Base-by-base conservation (phyloP, 805 yeast genomes). In the Lipomyces kockii region DNA sequence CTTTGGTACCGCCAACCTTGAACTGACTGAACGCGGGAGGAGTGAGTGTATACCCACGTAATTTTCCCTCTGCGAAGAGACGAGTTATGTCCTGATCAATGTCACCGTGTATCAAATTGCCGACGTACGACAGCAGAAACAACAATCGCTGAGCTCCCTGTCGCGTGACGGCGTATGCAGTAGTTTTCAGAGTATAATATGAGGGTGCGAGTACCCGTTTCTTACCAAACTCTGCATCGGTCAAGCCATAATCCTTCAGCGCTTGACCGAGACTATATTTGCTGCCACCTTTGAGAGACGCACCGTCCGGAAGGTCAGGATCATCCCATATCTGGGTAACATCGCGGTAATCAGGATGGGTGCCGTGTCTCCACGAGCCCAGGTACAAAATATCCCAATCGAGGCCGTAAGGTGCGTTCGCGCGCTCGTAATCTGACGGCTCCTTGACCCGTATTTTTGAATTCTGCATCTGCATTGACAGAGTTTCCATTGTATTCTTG, bases 321-420 rank as follows among this genome's bases (percentile, higher is more conserved):
- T 65, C 68, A 49, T 65, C 54, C 55, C 59, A 65, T 20, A 34
- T 52, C n/a, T 35, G 58, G 8, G 51, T 3, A 9, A 65, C 37
- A 49, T 61, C 65, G 11, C 27, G 51, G 22, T 61, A 55, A 43
- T 65, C 56, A 3, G 62, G 59, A 20, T 65, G 61, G 55, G 60
- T 43, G 7, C 55, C 60, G 49, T 65, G 62, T 35, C 37, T 51
- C 52, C 68, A 65, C 22, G 57, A 61, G 17, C 69, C 69, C 17
- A 66, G 52, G n/a, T 59, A 27, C 32, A 66, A 37, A 39, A 66
- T 34, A 25, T 66, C 69, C 69, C 69, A 66, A 58, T 66, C 69
- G 43, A 66, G 66, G 3, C 64, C 69, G 56, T 66, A 66, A 7
- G 69, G 69, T 2, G 69, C 69, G 32, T 49, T 56, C 29, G 35